phyloP scores from a whole-genome alignment of 2,329 filamentous ascomycete species.

The Diplocarpon rosae region DNA sequence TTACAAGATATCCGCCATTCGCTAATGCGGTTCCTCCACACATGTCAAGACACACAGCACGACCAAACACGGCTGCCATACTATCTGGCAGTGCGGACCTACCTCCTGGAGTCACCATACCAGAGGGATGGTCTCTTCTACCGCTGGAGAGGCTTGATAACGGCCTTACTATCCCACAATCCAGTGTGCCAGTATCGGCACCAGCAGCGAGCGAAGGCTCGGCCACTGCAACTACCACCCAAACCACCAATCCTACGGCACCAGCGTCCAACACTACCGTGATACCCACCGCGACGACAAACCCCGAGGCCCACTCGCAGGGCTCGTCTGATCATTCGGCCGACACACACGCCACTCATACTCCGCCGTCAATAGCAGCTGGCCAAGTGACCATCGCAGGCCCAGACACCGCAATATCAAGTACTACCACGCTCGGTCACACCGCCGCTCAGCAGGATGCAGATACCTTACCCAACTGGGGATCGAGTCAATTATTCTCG shows the following conservation, averaged over 20 bases:
- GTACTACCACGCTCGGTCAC: conserved; percentile 8
- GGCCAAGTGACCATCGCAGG: conserved; percentile 15
- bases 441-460: conserved; percentile 9
- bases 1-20: neutral
- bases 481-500: conserved; percentile 21
- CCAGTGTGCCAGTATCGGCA: conserved; percentile 8
- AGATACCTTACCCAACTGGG: conserved; percentile 18
- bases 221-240: conserved; percentile 21
- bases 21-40: neutral
- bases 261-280: conserved; percentile 22
- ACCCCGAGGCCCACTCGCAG: conserved; percentile 17
- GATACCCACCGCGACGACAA: conserved; percentile 15
- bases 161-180: conserved; percentile 8
- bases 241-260: conserved; percentile 19
- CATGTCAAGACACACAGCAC: conserved; percentile 35
- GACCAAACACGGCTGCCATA: conserved; percentile 38
- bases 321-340: conserved; percentile 21
- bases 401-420: conserved; percentile 10
- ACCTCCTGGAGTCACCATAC: conserved; percentile 52
- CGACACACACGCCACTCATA: conserved; percentile 18
- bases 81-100: conserved; percentile 50
- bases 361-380: conserved; percentile 17
- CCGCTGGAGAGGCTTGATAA: conserved; percentile 41
- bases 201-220: conserved; percentile 15
- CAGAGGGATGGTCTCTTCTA: conserved; percentile 53